A percentile compares a stretch with the other conserved stretches of the same genome.
phyloP scores from a whole-genome alignment of 2,329 filamentous ascomycete species.

The Cryphonectria nitschkei region DNA sequence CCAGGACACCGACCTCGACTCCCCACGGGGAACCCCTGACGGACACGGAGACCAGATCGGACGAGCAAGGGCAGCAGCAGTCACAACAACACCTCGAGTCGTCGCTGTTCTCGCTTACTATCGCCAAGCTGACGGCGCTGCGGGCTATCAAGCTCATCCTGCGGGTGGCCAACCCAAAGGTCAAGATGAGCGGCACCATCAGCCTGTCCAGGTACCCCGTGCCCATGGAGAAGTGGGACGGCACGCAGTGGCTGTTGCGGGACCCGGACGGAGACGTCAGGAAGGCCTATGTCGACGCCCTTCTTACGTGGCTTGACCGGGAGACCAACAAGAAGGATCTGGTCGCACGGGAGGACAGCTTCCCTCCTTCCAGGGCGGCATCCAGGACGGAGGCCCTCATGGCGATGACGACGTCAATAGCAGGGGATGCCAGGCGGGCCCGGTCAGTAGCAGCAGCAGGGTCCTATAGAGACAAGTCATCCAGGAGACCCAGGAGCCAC shows the following conservation, averaged over 20 bases:
- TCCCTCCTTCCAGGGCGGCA: slow-evolving; percentile 39
- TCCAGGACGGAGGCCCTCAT: slow-evolving; percentile 57
- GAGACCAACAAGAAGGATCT: slow-evolving; percentile 73
- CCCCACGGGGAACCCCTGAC: slow-evolving; percentile 54
- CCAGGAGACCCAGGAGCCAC: slow-evolving; percentile 60
- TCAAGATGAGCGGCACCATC: slow-evolving; percentile 60
- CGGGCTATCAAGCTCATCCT: slow-evolving; percentile 82
- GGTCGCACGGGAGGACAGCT: slow-evolving; percentile 23
- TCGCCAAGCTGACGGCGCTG: slow-evolving; percentile 68
- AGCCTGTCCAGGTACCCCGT: slow-evolving; percentile 75
- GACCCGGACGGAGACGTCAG: slow-evolving; percentile 79
- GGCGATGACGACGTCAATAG: slow-evolving; percentile 16
- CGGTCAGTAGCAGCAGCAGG: slow-evolving; percentile 60
- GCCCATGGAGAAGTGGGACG: slow-evolving; percentile 86
- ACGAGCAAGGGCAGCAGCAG: slow-evolving; percentile 42
- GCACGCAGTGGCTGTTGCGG: slow-evolving; percentile 89
- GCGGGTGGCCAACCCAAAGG: slow-evolving; percentile 74
- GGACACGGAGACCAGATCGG: slow-evolving; percentile 43
- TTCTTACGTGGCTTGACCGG: slow-evolving; percentile 82
- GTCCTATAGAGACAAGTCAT: slow-evolving; percentile 62
- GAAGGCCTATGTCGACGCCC: slow-evolving; percentile 81
- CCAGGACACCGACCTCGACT: slow-evolving; percentile 46
- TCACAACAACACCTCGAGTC: slow-evolving; percentile 45
- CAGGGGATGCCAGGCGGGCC: slow-evolving; percentile 61
- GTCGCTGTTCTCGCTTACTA: slow-evolving; percentile 55